A percentile compares a stretch with the other conserved stretches of the same genome.
phyloP scores from a whole-genome alignment of 208 protist species.

The Porcisia hertigi region DNA sequence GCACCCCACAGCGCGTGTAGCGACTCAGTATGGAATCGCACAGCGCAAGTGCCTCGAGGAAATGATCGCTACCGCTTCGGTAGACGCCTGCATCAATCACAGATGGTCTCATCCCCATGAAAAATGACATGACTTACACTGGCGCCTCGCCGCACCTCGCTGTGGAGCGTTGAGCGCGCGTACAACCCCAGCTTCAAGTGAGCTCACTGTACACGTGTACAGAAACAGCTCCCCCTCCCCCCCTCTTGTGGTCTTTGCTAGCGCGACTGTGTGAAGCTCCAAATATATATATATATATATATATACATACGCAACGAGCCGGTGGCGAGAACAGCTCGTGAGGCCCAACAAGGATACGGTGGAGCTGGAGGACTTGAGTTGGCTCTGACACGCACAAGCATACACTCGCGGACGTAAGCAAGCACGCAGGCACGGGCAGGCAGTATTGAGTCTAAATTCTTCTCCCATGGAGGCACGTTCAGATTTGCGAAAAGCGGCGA shows the following conservation, averaged over 20 bases:
- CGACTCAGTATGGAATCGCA: slow-evolving; percentile 51
- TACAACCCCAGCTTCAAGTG: background rate
- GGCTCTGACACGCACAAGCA: background rate
- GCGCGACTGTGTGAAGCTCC: too few relatives aligned
- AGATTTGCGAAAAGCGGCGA: too few relatives aligned
- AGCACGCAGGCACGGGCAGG: background rate
- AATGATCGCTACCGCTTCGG: slow-evolving; percentile 32
- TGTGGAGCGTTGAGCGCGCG: background rate
- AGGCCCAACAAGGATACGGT: background rate
- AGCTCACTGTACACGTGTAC: background rate
- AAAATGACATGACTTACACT: background rate
- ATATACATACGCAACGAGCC: too few relatives aligned
- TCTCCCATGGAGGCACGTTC: background rate
- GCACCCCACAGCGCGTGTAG: slow-evolving; percentile 40
- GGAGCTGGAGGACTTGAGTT: background rate
- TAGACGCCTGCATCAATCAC: background rate
- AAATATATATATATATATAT: too few relatives aligned
- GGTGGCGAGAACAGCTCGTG: too few relatives aligned
- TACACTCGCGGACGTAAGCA: background rate
- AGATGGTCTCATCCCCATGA: background rate
- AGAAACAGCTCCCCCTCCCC: background rate
- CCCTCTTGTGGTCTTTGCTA: background rate
- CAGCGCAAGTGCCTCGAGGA: slow-evolving; percentile 55
- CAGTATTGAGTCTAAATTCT: background rate
- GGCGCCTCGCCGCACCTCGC: background rate